Evolutionary conservation across 768 basidiomycete genomes (phyloP).

Genomic region (Daedaleopsis nitida): DNA sequence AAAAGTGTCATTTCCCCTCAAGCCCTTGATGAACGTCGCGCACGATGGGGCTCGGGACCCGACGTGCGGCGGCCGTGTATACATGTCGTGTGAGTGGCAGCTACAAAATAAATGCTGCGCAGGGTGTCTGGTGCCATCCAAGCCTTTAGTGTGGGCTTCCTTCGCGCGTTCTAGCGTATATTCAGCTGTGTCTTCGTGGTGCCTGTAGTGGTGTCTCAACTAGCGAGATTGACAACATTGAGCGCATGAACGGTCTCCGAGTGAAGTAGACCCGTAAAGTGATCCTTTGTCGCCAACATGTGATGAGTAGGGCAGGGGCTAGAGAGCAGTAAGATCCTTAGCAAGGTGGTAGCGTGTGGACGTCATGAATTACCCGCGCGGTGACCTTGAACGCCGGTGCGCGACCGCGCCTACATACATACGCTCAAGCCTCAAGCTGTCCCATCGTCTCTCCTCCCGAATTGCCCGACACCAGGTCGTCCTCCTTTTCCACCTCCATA

Average conservation of each 20-base stretch:
- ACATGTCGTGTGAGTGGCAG: not conserved
- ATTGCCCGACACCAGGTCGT: conserved; percentile 1
- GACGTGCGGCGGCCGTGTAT: not conserved
- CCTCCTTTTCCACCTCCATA: not conserved
- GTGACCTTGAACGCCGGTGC: conserved; percentile 5
- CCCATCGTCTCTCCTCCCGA: conserved; percentile 8
- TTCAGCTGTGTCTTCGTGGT: not conserved
- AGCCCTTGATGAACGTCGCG: not conserved
- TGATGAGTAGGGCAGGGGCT: not conserved
- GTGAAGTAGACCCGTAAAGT: not conserved
- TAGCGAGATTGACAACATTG: not conserved
- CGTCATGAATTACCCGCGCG: conserved; percentile 11
- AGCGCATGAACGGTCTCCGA: not conserved
- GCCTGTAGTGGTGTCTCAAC: not conserved
- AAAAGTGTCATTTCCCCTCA: too few relatives aligned
- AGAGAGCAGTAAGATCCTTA: not conserved
- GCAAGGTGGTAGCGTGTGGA: not conserved
- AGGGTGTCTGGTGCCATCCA: not conserved
- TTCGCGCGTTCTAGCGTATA: not conserved
- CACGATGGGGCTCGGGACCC: not conserved
- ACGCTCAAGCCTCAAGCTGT: conserved; percentile 8
- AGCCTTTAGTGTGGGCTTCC: not conserved
- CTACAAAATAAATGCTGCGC: not conserved
- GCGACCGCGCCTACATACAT: conserved; percentile 13
- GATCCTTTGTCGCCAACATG: not conserved